Percentiles rank a stretch among this genome's conserved stretches.
Evolutionary conservation across 345 rosid genomes (phyloP).

Genomic region (Sisymbrium irio): DNA sequence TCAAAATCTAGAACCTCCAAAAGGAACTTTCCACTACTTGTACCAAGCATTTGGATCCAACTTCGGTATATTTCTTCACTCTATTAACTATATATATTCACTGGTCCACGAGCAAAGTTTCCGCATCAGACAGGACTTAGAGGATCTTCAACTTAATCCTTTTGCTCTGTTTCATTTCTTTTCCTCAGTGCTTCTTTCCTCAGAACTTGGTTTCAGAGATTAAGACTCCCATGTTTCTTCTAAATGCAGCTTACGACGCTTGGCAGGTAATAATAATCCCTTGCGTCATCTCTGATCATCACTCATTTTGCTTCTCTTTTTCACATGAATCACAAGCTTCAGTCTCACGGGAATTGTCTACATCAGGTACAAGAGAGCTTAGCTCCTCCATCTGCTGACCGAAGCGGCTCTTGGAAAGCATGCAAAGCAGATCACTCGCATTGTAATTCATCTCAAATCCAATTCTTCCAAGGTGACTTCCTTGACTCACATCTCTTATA

Average conservation of each 20-base stretch:
- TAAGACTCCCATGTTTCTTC: constrained; percentile 72
- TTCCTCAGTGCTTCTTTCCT: constrained; percentile 77
- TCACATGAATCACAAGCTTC: background rate
- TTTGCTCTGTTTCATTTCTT: constrained; percentile 9
- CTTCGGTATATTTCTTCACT: constrained; percentile 51
- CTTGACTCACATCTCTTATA: background rate
- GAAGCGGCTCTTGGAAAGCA: constrained; percentile 57
- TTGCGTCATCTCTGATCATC: background rate
- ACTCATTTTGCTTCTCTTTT: constrained; percentile 9
- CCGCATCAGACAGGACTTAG: background rate
- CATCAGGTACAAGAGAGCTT: constrained; percentile 66
- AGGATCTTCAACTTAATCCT: constrained; percentile 29
- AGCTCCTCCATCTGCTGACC: constrained; percentile 72
- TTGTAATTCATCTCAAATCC: constrained; percentile 65
- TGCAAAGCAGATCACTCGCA: constrained; percentile 56
- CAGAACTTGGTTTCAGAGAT: constrained; percentile 63
- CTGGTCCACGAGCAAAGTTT: background rate
- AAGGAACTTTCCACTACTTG: constrained; percentile 68
- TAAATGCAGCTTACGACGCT: constrained; percentile 76
- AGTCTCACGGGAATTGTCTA: background rate
- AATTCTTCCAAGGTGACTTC: constrained; percentile 61
- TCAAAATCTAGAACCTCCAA: constrained; percentile 52
- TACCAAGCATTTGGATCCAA: constrained; percentile 66
- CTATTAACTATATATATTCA: constrained; percentile 30
- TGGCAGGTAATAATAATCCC: constrained; percentile 64